Conservation (phyloP, 192 early-diverging fungal genomes). For the Bifiguratus adelaidae region DNA sequence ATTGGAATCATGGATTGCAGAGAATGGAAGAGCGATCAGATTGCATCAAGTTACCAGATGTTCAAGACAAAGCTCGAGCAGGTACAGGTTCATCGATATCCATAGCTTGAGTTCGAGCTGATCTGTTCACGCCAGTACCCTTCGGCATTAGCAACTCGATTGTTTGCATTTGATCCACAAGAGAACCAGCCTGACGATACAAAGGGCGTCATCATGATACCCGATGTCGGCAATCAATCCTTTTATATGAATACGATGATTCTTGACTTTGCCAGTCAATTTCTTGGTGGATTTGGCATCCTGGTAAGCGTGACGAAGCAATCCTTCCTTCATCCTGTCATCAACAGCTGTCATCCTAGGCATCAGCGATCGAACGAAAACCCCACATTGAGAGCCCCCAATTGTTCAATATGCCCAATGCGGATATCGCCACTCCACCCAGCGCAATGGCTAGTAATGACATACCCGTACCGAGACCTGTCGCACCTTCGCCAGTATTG, state of each 20-base stretch:
- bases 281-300: constrained; percentile 52
- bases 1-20: constrained; percentile 77
- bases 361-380: constrained; percentile 43
- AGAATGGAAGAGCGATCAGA: constrained; percentile 42
- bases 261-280: constrained; percentile 65
- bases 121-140: constrained; percentile 41
- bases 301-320: constrained; percentile 31
- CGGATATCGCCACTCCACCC: constrained; percentile 3
- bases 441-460: constrained; percentile 4
- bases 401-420: constrained; percentile 9
- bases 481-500: no score
- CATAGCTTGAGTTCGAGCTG: neutral
- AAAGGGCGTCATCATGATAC: constrained; percentile 67
- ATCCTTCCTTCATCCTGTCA: neutral
- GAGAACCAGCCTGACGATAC: constrained; percentile 65
- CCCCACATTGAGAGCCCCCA: constrained; percentile 40
- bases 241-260: constrained; percentile 72
- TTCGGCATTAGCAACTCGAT: constrained; percentile 52
- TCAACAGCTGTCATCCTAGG: constrained; percentile 11
- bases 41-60: constrained; percentile 44
- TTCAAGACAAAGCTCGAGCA: constrained; percentile 48
- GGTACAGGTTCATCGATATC: constrained; percentile 22
- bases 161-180: constrained; percentile 75
- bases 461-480: no score
- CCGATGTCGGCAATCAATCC: constrained; percentile 64